Evolutionary conservation across 306 rosid genomes (phyloP).

Genomic region (Lathyrus oleraceus): DNA sequence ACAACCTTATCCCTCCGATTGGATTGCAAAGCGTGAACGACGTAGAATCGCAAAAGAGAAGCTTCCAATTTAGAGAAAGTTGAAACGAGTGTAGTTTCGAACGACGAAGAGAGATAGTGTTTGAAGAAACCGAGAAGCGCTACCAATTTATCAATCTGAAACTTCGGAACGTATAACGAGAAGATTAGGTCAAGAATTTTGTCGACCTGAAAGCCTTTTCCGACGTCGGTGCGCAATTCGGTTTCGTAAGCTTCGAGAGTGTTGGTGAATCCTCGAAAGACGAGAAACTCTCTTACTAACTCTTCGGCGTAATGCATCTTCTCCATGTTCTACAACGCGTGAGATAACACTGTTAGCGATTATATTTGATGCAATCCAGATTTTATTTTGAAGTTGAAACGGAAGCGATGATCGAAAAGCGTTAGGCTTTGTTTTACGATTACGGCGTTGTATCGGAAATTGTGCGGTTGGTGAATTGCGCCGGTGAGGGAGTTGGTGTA

Average conservation of each 20-base stretch:
- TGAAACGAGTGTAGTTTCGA: constrained; percentile 49
- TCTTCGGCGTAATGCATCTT: constrained; percentile 92
- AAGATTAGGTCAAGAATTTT: constrained; percentile 82
- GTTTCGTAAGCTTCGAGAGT: constrained; percentile 78
- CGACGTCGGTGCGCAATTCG: constrained; percentile 74
- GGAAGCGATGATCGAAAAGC: neutral
- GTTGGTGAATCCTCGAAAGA: constrained; percentile 82
- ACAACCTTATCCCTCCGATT: constrained; percentile 63
- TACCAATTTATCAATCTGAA: constrained; percentile 65
- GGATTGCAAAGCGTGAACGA: constrained; percentile 66
- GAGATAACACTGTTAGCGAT: neutral
- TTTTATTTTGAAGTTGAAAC: neutral
- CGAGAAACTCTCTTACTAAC: constrained; percentile 86
- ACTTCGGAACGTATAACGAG: constrained; percentile 70
- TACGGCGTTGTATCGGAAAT: neutral
- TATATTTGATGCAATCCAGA: neutral
- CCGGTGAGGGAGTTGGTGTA: neutral
- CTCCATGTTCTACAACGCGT: constrained; percentile 52
- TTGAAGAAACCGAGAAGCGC: constrained; percentile 74
- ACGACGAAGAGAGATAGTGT: constrained; percentile 70
- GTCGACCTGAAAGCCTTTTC: constrained; percentile 74
- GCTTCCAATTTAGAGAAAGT: constrained; percentile 67
- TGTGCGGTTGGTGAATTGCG: neutral
- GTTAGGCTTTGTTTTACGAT: neutral
- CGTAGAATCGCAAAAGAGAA: constrained; percentile 67